Evolutionary conservation across 139 green algal species (phyloP).

Genomic region (Limnomonas spitsbergensis): DNA sequence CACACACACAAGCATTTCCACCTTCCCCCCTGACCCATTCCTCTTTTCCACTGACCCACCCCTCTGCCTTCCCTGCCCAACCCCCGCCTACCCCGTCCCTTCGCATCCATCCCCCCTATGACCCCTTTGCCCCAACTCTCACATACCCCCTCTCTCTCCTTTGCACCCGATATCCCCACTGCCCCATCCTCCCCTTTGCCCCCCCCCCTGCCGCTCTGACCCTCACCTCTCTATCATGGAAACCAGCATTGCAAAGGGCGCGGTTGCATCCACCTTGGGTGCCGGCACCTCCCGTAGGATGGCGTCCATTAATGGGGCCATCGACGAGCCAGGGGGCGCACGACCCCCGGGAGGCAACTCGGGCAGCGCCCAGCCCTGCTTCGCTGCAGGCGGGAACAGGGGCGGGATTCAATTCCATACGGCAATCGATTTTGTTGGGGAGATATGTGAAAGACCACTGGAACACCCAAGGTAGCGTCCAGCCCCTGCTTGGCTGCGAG

Average conservation of each 20-base stretch:
- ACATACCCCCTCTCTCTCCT: too few relatives aligned
- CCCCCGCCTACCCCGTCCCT: too few relatives aligned
- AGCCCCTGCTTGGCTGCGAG: background rate
- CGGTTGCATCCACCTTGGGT: constrained; percentile 36
- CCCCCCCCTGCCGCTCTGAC: too few relatives aligned
- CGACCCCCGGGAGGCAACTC: constrained; percentile 28
- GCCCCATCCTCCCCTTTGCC: too few relatives aligned
- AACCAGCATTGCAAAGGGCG: constrained; percentile 74
- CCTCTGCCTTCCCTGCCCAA: too few relatives aligned
- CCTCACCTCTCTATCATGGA: constrained; percentile 70
- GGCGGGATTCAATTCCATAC: background rate
- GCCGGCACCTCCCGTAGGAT: constrained; percentile 69
- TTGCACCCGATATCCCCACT: too few relatives aligned
- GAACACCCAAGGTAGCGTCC: background rate
- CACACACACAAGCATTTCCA: too few relatives aligned
- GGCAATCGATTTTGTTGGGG: background rate
- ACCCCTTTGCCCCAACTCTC: too few relatives aligned
- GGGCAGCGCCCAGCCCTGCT: constrained; percentile 58
- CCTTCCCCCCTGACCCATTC: too few relatives aligned
- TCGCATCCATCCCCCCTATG: too few relatives aligned
- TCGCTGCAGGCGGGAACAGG: background rate
- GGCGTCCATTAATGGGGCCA: constrained; percentile 78
- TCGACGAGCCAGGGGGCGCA: constrained; percentile 30
- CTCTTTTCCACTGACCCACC: too few relatives aligned
- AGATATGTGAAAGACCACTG: background rate